Percentiles rank a stretch among this genome's conserved stretches.
Conservation (phyloP, 2,329 filamentous ascomycete species). For the Aspergillus hiratsukae region DNA sequence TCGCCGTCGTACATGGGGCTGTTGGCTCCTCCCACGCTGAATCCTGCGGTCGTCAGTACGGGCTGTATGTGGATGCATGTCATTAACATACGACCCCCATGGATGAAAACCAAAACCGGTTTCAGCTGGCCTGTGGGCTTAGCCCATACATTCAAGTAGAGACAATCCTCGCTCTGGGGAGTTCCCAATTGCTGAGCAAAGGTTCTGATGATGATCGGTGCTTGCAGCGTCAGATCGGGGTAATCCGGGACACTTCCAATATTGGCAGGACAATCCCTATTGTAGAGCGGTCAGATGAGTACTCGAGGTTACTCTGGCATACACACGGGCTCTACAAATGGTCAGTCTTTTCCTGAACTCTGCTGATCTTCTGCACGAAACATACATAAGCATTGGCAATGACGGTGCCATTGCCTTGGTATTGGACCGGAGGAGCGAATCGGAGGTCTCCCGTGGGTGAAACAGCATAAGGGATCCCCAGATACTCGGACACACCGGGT, state of each 20-base stretch:
- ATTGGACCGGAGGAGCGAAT: constrained; percentile 22
- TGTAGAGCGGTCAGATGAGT: not conserved
- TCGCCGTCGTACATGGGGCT: constrained; percentile 36
- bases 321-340: constrained; percentile 13
- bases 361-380: not conserved
- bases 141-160: constrained; percentile 34
- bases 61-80: not conserved
- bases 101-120: constrained; percentile 40
- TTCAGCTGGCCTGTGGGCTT: constrained; percentile 19
- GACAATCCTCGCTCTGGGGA: constrained; percentile 33
- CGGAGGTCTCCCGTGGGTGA: constrained; percentile 24
- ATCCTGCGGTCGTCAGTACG: constrained; percentile 23
- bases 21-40: constrained; percentile 31
- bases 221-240: constrained; percentile 19
- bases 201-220: constrained; percentile 13
- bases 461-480: constrained; percentile 26
- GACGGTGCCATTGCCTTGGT: constrained; percentile 7
- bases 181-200: constrained; percentile 17
- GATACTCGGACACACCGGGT: constrained; percentile 20
- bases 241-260: constrained; percentile 14
- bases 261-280: constrained; percentile 22
- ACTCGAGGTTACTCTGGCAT: not conserved
- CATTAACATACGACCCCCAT: constrained; percentile 36
- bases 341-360: not conserved
- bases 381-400: constrained; percentile 11